Percentiles rank a stretch among this genome's conserved stretches.
Evolutionary conservation across 768 basidiomycete genomes (phyloP).

Genomic region (Lepiota venenata): DNA sequence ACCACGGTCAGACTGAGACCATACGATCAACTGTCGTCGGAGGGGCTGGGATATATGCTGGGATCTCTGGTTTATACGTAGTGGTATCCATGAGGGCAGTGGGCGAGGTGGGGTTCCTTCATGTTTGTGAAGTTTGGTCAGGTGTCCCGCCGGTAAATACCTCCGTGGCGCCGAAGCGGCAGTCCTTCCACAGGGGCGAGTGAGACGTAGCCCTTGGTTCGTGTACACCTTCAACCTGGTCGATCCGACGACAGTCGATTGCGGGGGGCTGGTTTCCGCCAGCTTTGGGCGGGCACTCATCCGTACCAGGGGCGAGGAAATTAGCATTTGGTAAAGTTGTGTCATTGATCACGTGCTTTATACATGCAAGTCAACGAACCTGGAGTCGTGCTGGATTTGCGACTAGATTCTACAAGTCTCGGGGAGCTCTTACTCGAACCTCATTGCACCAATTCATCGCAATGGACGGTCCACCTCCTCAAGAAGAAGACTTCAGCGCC

Average conservation of each 20-base stretch:
- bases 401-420: background rate
- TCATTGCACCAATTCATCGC: slow-evolving; percentile 15
- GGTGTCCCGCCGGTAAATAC: no score
- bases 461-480: slow-evolving; percentile 91
- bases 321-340: background rate
- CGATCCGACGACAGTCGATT: no score
- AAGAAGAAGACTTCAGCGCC: slow-evolving; percentile 88
- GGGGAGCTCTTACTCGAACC: slow-evolving; percentile 11
- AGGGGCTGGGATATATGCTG: slow-evolving; percentile 19
- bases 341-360: slow-evolving; percentile 13
- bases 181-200: background rate
- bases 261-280: no score
- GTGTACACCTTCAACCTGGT: no score
- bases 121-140: background rate
- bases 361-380: background rate
- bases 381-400: background rate
- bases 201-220: no score
- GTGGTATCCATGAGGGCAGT: background rate
- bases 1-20: background rate
- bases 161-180: background rate
- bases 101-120: background rate
- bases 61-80: background rate
- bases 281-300: no score
- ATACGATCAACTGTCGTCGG: slow-evolving; percentile 17
- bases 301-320: no score